phyloP scores from a whole-genome alignment of 345 rosid species.

The Melaleuca alternifolia region DNA sequence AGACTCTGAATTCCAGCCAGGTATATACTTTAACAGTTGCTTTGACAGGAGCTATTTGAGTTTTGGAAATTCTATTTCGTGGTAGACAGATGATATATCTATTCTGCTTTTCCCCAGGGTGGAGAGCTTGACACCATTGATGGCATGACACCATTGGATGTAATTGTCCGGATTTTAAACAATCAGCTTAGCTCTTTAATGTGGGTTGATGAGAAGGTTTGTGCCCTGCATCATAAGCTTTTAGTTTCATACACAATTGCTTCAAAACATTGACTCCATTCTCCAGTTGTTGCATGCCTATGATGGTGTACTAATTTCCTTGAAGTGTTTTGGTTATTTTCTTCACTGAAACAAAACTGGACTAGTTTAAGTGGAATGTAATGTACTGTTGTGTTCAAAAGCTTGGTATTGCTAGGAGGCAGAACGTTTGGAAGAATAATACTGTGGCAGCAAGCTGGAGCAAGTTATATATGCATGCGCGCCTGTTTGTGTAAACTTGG shows the following conservation, averaged over 20 bases:
- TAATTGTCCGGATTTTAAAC: conserved; percentile 80
- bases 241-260: background rate
- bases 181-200: conserved; percentile 93
- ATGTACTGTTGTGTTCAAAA: background rate
- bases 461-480: background rate
- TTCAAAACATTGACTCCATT: background rate
- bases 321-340: background rate
- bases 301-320: background rate
- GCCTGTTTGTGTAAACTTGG: too few relatives aligned
- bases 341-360: background rate
- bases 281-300: background rate
- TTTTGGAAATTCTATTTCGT: background rate
- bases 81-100: background rate
- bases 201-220: conserved; percentile 82
- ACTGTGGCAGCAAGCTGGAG: background rate
- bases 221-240: background rate
- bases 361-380: background rate
- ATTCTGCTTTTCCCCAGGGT: conserved; percentile 37
- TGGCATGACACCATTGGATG: conserved; percentile 83
- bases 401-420: background rate
- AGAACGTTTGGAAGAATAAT: background rate
- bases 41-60: background rate
- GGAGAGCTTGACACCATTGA: conserved; percentile 76
- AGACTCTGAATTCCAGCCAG: conserved; percentile 74
- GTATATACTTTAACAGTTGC: conserved; percentile 11